A percentile compares a stretch with the other conserved stretches of the same genome.
Evolutionary conservation across 768 basidiomycete species (phyloP).

Genomic region (Psilocybe subaeruginosa): DNA sequence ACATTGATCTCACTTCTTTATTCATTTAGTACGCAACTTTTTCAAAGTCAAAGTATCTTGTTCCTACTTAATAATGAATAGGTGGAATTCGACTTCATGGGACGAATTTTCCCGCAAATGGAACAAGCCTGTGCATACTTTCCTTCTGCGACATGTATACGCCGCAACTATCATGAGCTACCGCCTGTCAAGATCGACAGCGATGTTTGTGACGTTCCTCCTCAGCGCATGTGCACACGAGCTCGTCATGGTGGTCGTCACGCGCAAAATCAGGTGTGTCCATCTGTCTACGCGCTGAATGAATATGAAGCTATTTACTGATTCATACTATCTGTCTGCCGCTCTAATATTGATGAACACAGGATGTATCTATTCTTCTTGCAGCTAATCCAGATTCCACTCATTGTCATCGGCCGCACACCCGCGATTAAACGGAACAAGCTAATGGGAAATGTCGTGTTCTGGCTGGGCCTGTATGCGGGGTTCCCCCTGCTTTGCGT

Average conservation of each 20-base stretch:
- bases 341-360: neutral
- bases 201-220: slow-evolving; percentile 92
- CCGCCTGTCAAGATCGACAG: slow-evolving; percentile 73
- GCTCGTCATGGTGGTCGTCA: slow-evolving; percentile 95
- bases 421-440: slow-evolving; percentile 82
- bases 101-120: slow-evolving; percentile 98
- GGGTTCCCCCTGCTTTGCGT: slow-evolving; percentile 95
- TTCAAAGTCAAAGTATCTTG: neutral
- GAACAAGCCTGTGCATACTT: slow-evolving; percentile 96
- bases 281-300: neutral
- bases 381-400: slow-evolving; percentile 87
- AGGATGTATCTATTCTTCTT: slow-evolving; percentile 88
- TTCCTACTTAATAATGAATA: slow-evolving; percentile 10
- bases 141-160: slow-evolving; percentile 94
- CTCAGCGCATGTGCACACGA: slow-evolving; percentile 91
- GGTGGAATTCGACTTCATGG: slow-evolving; percentile 98
- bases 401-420: slow-evolving; percentile 81
- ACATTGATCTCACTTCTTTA: neutral
- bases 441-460: slow-evolving; percentile 81
- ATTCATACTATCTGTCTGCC: neutral
- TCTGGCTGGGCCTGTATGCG: slow-evolving; percentile 91
- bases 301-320: neutral
- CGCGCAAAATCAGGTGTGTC: slow-evolving; percentile 83
- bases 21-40: neutral
- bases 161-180: slow-evolving; percentile 83